Percentiles rank a stretch among this genome's conserved stretches.
phyloP scores from a whole-genome alignment of 306 rosid species.

The Cicer bijugum region DNA sequence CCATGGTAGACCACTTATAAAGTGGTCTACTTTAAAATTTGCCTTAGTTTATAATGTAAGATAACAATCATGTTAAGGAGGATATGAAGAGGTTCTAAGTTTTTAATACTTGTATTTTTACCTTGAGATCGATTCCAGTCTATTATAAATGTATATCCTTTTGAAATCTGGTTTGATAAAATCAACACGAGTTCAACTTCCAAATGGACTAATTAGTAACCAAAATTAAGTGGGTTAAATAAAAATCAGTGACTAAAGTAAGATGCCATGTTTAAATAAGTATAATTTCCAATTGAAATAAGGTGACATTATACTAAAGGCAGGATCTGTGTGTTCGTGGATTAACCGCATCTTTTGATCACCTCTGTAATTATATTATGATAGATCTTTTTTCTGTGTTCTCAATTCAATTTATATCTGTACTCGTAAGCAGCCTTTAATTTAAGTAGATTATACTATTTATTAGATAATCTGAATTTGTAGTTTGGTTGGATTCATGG shows the following conservation, averaged over 20 bases:
- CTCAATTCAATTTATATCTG: not conserved
- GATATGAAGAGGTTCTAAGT: not conserved
- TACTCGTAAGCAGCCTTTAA: not conserved
- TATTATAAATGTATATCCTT: not conserved
- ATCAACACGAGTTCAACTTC: not conserved
- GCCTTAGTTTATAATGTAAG: not conserved
- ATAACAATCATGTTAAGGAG: not conserved
- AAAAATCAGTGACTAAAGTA: too few relatives aligned
- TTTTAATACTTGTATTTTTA: conserved; percentile 6
- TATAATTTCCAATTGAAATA: too few relatives aligned
- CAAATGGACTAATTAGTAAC: conserved; percentile 3
- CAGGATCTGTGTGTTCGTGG: too few relatives aligned
- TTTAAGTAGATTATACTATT: not conserved
- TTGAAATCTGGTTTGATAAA: not conserved
- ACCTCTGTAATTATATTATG: not conserved
- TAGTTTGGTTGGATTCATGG: not conserved
- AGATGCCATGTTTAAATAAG: too few relatives aligned
- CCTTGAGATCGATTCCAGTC: not conserved
- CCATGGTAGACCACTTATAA: too few relatives aligned
- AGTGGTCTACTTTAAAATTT: too few relatives aligned
- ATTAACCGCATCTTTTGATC: not conserved
- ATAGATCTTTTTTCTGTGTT: not conserved
- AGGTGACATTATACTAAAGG: too few relatives aligned
- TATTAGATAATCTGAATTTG: conserved; percentile 10
- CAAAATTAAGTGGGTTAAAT: too few relatives aligned